Evolutionary conservation across 495 filamentous ascomycete species (phyloP).

Genomic region (Letharia columbiana): DNA sequence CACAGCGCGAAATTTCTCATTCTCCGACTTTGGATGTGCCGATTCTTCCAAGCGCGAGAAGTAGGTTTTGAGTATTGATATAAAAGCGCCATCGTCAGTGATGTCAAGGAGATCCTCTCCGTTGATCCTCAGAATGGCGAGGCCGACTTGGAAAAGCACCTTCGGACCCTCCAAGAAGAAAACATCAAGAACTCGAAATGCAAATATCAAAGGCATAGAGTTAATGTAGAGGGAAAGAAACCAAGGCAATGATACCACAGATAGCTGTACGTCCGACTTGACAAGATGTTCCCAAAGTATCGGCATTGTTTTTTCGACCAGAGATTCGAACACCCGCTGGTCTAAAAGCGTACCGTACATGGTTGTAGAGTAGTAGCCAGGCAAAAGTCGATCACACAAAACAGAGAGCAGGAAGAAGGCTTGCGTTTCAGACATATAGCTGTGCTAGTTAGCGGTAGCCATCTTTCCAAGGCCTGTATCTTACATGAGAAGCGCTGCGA

Average conservation of each 20-base stretch:
- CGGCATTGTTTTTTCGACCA: conserved; percentile 98
- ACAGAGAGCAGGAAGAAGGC: conserved; percentile 91
- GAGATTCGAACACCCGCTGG: conserved; percentile 90
- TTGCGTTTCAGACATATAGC: conserved; percentile 93
- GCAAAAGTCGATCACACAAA: conserved; percentile 84
- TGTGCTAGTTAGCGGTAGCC: conserved; percentile 31
- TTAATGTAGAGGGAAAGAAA: conserved; percentile 98
- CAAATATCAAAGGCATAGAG: conserved; percentile 96
- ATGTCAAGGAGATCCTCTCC: conserved; percentile 96
- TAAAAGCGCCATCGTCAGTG: conserved; percentile 91
- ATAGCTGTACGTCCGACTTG: conserved; percentile 95
- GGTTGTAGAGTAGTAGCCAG: conserved; percentile 94
- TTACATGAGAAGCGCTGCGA: conserved; percentile 84
- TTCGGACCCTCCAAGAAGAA: conserved; percentile 98
- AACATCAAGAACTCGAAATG: conserved; percentile 90
- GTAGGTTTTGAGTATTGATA: conserved; percentile 90
- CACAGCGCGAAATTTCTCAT: conserved; percentile 83
- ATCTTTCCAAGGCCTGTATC: conserved; percentile 19
- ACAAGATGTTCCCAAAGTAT: conserved; percentile 95
- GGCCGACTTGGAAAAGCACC: conserved; percentile 90
- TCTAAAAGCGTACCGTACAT: conserved; percentile 98
- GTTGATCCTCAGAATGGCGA: conserved; percentile 95
- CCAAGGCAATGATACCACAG: conserved; percentile 95
- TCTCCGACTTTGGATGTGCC: conserved; percentile 88
- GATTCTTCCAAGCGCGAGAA: conserved; percentile 90